Evolutionary conservation across 768 basidiomycete species (phyloP), one percentile per base, ranked within the genome.

Genomic region (Termitomyces sp.): DNA sequence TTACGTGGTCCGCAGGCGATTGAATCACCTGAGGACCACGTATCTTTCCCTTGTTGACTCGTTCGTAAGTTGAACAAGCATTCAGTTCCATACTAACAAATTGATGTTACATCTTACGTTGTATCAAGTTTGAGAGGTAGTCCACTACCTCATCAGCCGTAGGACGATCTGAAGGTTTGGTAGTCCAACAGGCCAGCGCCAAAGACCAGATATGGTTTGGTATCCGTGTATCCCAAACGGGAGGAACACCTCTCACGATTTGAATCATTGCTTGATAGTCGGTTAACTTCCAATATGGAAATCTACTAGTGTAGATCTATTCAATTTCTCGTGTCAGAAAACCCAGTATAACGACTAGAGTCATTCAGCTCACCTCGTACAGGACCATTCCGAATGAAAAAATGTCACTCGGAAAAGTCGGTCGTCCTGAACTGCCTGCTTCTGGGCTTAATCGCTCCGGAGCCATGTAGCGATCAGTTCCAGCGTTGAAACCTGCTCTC

Each of bases 11-110:
- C 45, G 34, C 45, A 56, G 54, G 49, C 37, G 51, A 42, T 25
- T 23, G 9, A 32, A 43, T 41, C 25, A 17, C 37, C 44, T 52
- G 51, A 39, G 51, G 37, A 46, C 45, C 58, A 37, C 54, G 58
- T 56, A 59, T 21, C 50, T 59, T 59, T 42, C 28, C 54, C 54
- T 56, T 56, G 58, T 35, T 43, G 58, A 55, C 28, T 52, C 54
- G 50, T 59, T 59, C 54, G 54, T 39, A 7, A 35, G 54, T 19
- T 23, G 14, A 17, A 4, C 32, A 25, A 45, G 19, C 10, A 55
- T 56, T 59, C 27, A 55, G 54, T 55, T 47, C 23, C 9, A n/a
- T 21, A 11, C 14, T 12, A 6, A 11, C 34, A 55, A 48, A 34
- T 23, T 14, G 27, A 44, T 30, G 21, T 37, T 59, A 59, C 49